Percentiles rank a stretch among this genome's conserved stretches.
Conservation (phyloP, 306 rosid genomes). For the Prunus mira region DNA sequence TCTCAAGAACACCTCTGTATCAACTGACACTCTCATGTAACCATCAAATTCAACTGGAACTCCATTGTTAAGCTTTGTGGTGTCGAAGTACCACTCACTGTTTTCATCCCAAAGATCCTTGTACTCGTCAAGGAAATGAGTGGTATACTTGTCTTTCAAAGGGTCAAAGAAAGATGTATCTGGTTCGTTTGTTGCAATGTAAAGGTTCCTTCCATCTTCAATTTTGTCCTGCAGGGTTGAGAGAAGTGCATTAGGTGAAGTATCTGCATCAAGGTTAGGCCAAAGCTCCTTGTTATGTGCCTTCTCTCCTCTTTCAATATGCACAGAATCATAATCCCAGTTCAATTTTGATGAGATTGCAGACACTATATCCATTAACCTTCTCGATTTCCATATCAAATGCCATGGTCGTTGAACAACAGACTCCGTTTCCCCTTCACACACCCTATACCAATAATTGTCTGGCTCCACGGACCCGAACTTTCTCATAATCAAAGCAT, state of each 20-base stretch:
- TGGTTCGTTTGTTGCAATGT: slow-evolving; percentile 84
- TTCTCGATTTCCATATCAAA: slow-evolving; percentile 91
- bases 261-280: slow-evolving; percentile 91
- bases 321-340: slow-evolving; percentile 93
- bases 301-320: slow-evolving; percentile 92
- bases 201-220: slow-evolving; percentile 80
- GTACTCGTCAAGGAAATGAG: slow-evolving; percentile 88
- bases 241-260: slow-evolving; percentile 76
- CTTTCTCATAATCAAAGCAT: slow-evolving; percentile 83
- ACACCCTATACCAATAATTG: slow-evolving; percentile 94
- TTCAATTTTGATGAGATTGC: slow-evolving; percentile 73
- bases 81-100: slow-evolving; percentile 83
- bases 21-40: slow-evolving; percentile 91
- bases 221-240: slow-evolving; percentile 69
- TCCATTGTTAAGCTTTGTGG: slow-evolving; percentile 64
- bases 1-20: slow-evolving; percentile 95
- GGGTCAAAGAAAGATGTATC: slow-evolving; percentile 72
- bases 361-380: slow-evolving; percentile 91
- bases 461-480: slow-evolving; percentile 90
- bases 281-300: slow-evolving; percentile 87
- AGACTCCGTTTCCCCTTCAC: slow-evolving; percentile 96
- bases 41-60: slow-evolving; percentile 89
- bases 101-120: slow-evolving; percentile 86
- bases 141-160: slow-evolving; percentile 78
- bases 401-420: slow-evolving; percentile 90